These are phyloP conservation scores for Vitis vinifera DNA, from an alignment of 164 flowering plant species.

Conservation along the genomic window ASM3070453v1 NC_081817.1:3209501-3210000, in stretches of 20 bases:
- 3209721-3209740: background rate
- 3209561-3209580: slow-evolving; percentile 54
- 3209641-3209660: slow-evolving; percentile 65
- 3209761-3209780: background rate
- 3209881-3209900: slow-evolving; percentile 50
- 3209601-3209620: slow-evolving; percentile 54
- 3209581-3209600: slow-evolving; percentile 51
- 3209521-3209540: slow-evolving; percentile 67
- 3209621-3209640: slow-evolving; percentile 55
- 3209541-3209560: slow-evolving; percentile 47
- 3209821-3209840: slow-evolving; percentile 66
- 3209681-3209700: slow-evolving; percentile 63
- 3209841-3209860: slow-evolving; percentile 69
- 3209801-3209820: slow-evolving; percentile 49
- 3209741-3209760: background rate
- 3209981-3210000: background rate
- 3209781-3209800: background rate
- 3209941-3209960: slow-evolving; percentile 12
- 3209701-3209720: slow-evolving; percentile 43
- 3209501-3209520: slow-evolving; percentile 46
- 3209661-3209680: slow-evolving; percentile 61
- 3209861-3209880: slow-evolving; percentile 43
- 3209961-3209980: background rate
- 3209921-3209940: slow-evolving; percentile 8
- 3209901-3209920: slow-evolving; percentile 18